Evolutionary conservation across 305 asterid genomes (phyloP).

Genomic region (Solanum hybrid): DNA sequence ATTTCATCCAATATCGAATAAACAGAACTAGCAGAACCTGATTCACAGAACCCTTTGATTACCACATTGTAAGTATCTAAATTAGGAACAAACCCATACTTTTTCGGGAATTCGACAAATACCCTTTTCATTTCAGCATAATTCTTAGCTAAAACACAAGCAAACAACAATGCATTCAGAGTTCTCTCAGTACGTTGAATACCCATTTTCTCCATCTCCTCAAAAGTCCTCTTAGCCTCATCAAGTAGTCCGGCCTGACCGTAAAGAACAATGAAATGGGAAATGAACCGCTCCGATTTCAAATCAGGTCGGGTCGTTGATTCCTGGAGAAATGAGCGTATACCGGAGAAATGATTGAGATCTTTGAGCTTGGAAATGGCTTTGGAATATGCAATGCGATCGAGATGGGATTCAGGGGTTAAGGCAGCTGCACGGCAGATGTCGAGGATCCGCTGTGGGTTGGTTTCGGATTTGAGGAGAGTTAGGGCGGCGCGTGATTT

Average conservation of each 20-base stretch:
- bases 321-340: conserved; percentile 44
- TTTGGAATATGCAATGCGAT: conserved; percentile 50
- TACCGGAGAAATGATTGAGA: conserved; percentile 32
- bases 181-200: conserved; percentile 38
- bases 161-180: conserved; percentile 48
- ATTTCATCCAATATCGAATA: conserved; percentile 61
- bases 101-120: conserved; percentile 45
- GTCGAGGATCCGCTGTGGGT: conserved; percentile 70
- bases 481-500: conserved; percentile 52
- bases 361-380: conserved; percentile 48
- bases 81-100: conserved; percentile 44
- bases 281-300: conserved; percentile 33
- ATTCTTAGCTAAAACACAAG: conserved; percentile 56
- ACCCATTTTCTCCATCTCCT: conserved; percentile 47
- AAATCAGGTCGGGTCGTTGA: conserved; percentile 32
- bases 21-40: conserved; percentile 44
- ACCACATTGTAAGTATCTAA: conserved; percentile 60
- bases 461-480: conserved; percentile 55
- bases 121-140: conserved; percentile 50
- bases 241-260: conserved; percentile 55
- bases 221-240: conserved; percentile 56
- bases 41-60: conserved; percentile 60
- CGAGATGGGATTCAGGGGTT: conserved; percentile 57
- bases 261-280: conserved; percentile 58
- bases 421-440: conserved; percentile 72